phyloP scores from a whole-genome alignment of 2,329 filamentous ascomycete genomes.

The Pseudomassariella vexata region DNA sequence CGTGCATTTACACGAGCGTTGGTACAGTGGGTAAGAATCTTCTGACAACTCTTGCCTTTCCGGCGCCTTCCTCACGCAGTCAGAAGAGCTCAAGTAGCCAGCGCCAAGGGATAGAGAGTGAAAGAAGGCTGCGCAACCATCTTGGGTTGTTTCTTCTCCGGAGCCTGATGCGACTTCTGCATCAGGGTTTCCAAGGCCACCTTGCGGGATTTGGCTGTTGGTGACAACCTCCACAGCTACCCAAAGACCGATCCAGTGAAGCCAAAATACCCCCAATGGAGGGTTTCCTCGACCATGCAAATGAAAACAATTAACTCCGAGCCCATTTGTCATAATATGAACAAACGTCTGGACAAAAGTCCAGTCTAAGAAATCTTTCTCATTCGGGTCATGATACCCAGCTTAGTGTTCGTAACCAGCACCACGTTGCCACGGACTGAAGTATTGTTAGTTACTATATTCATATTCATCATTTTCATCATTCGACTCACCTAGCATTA shows the following conservation, averaged over 20 bases:
- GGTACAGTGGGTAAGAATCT: neutral
- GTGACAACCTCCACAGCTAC: no score
- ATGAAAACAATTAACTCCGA: slow-evolving; percentile 22
- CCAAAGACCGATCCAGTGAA: slow-evolving; percentile 4
- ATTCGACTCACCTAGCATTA: slow-evolving; percentile 36
- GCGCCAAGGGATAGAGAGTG: no score
- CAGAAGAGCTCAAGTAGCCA: no score
- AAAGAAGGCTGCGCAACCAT: no score
- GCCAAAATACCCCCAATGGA: no score
- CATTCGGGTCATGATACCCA: slow-evolving; percentile 13
- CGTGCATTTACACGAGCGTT: slow-evolving; percentile 11
- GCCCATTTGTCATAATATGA: slow-evolving; percentile 24
- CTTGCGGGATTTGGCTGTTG: no score
- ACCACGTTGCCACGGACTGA: slow-evolving; percentile 50
- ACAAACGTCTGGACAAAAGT: slow-evolving; percentile 14
- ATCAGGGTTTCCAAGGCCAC: neutral
- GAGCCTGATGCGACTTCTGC: no score
- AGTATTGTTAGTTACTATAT: slow-evolving; percentile 10
- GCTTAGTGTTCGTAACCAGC: slow-evolving; percentile 47
- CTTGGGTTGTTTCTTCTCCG: no score
- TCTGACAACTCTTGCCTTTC: neutral
- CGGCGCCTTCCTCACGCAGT: no score
- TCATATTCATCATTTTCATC: neutral
- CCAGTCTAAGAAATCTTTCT: slow-evolving; percentile 19
- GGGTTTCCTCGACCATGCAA: slow-evolving; percentile 16